Base-by-base conservation (phyloP, 2,329 filamentous ascomycete species). In the Fusarium luffae region DNA sequence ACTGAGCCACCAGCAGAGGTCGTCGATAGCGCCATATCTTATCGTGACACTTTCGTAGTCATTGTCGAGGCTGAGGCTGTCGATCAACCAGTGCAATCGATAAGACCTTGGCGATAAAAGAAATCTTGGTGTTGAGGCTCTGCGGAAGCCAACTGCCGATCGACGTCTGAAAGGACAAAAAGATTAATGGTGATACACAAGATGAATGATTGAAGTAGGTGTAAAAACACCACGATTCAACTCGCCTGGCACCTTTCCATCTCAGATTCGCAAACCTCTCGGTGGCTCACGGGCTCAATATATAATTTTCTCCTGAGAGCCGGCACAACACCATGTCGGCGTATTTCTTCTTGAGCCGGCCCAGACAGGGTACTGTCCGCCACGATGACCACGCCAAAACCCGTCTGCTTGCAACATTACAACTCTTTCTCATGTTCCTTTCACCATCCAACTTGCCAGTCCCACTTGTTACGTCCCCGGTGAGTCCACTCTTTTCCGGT, bases 401-500 rank as follows among this genome's bases (percentile, higher is more conserved):
- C 64, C 54, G 34, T 64, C 54, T 66, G 23, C 63, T 56, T 64
- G 59, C 63, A 49, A 71, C 49, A 66, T 71, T 71, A 61, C 47
- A 55, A 30, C 21, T 46, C 30, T 25, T 46, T 32, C 43, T 60
- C 54, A 41, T 62, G 23, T 61, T 61, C 59, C 50, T 55, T 32
- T 68, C 54, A 49, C 44, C 55, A 42, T 63, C 63, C 68, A 65
- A 49, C 49, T 46, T 37, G 19, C 40, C 19, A 68, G 66, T 70
- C 67, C 67, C 63, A 64, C 62, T 63, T 27, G 37, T 41, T 30
- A 21, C 19, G 27, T 51, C 49, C 63, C 60, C 64, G 48, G 54
- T 23, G 54, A 60, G 64, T 69, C 72, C 72, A 72, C 72, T 68
- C 55, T 71, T 71, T 71, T 51, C 68, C 68, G 68, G 54, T 56